These are phyloP conservation scores for Yamadazyma akitaensis DNA, from an alignment of 805 yeast species.

Conservation along the genomic window DNA sequence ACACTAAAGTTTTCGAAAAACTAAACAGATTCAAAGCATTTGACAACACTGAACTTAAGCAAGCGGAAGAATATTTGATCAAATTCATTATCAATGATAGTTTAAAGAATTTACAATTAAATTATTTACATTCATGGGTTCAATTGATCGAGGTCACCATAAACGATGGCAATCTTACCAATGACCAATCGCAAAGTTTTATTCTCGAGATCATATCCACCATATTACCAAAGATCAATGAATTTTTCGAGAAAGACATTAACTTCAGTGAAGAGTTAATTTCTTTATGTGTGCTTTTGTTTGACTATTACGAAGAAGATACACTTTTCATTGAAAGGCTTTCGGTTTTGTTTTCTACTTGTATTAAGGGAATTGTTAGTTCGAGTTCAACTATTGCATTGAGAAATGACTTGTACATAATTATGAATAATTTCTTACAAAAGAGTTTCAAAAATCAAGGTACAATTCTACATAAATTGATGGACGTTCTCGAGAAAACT, in stretches of 20 bases:
- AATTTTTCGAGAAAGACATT: constrained; percentile 63
- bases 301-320: constrained; percentile 46
- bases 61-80: constrained; percentile 22
- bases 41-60: not conserved
- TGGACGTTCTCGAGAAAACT: constrained; percentile 54
- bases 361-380: constrained; percentile 69
- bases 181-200: constrained; percentile 46
- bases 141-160: constrained; percentile 72
- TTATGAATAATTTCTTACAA: constrained; percentile 63
- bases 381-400: constrained; percentile 64
- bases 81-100: constrained; percentile 46
- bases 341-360: constrained; percentile 67
- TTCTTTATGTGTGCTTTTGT: constrained; percentile 68
- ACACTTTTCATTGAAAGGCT: constrained; percentile 45
- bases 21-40: constrained; percentile 8
- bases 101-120: constrained; percentile 52
- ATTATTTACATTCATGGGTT: constrained; percentile 78
- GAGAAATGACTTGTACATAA: constrained; percentile 75
- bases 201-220: constrained; percentile 74
- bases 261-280: constrained; percentile 72
- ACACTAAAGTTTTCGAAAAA: not conserved
- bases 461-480: constrained; percentile 41
- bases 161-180: constrained; percentile 49
- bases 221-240: constrained; percentile 72
- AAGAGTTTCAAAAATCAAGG: constrained; percentile 41